phyloP scores from a whole-genome alignment of 2,329 filamentous ascomycete species.

The Stachybotrys chlorohalonatus region DNA sequence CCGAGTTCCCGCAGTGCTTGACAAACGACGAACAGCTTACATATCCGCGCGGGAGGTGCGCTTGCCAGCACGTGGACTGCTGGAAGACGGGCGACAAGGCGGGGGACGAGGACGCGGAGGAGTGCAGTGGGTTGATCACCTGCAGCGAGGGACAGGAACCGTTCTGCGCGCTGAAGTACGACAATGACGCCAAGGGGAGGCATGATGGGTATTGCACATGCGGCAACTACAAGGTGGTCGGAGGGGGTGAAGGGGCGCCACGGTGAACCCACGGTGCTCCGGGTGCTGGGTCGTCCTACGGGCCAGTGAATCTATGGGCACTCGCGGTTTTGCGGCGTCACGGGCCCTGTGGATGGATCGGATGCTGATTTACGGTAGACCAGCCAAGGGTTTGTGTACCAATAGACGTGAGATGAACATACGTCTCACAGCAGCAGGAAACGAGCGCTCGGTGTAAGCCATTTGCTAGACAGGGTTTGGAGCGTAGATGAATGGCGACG shows the following conservation, averaged over 20 bases:
- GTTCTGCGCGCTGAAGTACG: neutral
- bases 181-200: neutral
- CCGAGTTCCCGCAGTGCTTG: slow-evolving; percentile 6
- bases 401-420: no score
- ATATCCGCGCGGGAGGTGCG: slow-evolving; percentile 3
- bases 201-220: slow-evolving; percentile 7
- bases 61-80: slow-evolving; percentile 5
- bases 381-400: no score
- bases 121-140: slow-evolving; percentile 3
- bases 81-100: neutral
- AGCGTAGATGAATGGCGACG: no score
- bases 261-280: no score
- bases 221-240: neutral
- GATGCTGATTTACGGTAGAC: no score
- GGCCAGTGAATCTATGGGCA: no score
- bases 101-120: neutral
- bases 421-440: no score
- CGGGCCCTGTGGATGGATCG: no score
- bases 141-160: neutral
- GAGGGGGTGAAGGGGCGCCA: neutral
- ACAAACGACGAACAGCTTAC: slow-evolving; percentile 1
- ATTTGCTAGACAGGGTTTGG: no score
- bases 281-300: no score
- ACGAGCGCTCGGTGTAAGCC: no score
- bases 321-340: no score